Evolutionary conservation across 2,329 filamentous ascomycete species (phyloP).

Genomic region (Colletotrichum spinosum): DNA sequence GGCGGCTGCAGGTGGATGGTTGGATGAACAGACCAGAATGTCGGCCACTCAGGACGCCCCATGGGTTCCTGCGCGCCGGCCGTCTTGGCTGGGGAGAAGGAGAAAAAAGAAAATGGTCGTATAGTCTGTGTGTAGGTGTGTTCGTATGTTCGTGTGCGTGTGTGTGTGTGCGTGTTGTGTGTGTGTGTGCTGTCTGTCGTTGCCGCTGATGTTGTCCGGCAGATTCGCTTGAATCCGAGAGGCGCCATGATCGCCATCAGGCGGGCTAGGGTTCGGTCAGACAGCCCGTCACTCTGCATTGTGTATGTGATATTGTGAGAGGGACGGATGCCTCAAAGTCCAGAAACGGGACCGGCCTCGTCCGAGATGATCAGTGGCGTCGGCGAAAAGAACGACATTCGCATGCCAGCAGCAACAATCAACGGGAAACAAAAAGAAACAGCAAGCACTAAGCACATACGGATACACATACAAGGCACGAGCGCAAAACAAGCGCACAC

Average conservation of each 20-base stretch:
- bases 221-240: conserved; percentile 23
- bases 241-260: conserved; percentile 29
- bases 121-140: not conserved
- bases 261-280: conserved; percentile 1
- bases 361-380: conserved; percentile 30
- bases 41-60: conserved; percentile 21
- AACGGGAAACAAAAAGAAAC: conserved; percentile 20
- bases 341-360: conserved; percentile 18
- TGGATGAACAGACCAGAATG: conserved; percentile 10
- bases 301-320: conserved; percentile 7
- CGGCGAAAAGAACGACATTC: conserved; percentile 13
- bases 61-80: conserved; percentile 10
- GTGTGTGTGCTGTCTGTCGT: conserved; percentile 11
- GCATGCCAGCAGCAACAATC: conserved; percentile 16
- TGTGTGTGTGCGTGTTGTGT: conserved; percentile 8
- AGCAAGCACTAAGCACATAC: not conserved
- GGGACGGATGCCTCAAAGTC: conserved; percentile 6
- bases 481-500: not conserved
- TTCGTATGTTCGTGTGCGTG: not conserved
- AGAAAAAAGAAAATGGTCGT: not conserved
- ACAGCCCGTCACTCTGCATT: conserved; percentile 7
- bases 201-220: conserved; percentile 17
- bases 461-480: conserved; percentile 2
- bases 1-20: conserved; percentile 34
- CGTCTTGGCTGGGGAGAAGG: conserved; percentile 16